Percentiles rank a stretch among this genome's conserved stretches.
Evolutionary conservation across 73 alveolate species (phyloP).

Genomic region (Paramecium sonneborni): DNA sequence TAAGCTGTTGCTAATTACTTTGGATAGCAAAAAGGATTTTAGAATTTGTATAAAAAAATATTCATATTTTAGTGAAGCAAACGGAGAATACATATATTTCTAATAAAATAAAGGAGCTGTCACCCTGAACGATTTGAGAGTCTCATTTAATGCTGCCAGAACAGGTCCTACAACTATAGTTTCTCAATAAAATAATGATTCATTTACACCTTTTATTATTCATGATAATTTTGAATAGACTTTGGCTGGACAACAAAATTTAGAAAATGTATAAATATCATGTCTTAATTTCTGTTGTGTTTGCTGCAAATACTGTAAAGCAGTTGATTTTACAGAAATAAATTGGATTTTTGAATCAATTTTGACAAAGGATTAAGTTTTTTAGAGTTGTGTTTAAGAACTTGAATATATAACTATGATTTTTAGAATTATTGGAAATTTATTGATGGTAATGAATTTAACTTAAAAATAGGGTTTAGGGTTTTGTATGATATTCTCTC

Average conservation of each 20-base stretch:
- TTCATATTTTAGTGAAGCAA: background rate
- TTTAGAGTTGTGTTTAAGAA: background rate
- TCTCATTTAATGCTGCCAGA: background rate
- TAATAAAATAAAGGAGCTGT: background rate
- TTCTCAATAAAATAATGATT: background rate
- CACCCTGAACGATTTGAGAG: background rate
- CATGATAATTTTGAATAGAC: constrained; percentile 31
- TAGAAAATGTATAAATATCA: background rate
- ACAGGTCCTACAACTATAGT: background rate
- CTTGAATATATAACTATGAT: background rate
- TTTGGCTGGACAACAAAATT: background rate
- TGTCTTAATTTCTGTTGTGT: background rate
- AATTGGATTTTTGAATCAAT: constrained; percentile 1
- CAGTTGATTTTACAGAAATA: background rate
- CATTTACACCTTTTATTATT: background rate
- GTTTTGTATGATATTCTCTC: background rate
- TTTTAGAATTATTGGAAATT: background rate
- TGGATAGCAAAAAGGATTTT: too few relatives aligned
- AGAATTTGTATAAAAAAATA: background rate
- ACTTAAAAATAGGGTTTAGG: background rate
- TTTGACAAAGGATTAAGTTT: background rate
- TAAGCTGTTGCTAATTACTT: background rate
- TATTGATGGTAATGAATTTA: background rate
- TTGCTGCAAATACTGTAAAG: background rate
- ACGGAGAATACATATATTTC: background rate